These are phyloP conservation scores for Aplosporella prunicola DNA, from an alignment of 2,329 filamentous ascomycete genomes.

Conservation along the genomic window DNA sequence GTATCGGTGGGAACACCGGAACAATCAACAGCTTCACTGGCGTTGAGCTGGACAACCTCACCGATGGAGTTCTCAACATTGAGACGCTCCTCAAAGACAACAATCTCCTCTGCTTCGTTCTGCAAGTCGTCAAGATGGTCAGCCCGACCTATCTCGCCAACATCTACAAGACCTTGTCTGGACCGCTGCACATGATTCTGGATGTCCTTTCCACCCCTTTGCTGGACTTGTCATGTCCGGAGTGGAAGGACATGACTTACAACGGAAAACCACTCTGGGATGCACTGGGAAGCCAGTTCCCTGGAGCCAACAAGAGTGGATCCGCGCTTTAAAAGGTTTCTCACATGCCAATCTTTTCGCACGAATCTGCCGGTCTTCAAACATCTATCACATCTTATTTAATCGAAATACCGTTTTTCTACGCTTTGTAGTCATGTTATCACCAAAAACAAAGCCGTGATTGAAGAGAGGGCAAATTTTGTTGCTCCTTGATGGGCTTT, in stretches of 20 bases:
- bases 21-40: constrained; percentile 42
- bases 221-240: constrained; percentile 19
- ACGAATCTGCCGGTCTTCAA: no score
- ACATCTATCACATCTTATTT: no score
- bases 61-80: constrained; percentile 31
- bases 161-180: constrained; percentile 15
- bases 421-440: no score
- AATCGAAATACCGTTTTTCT: no score
- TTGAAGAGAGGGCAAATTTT: no score
- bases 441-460: no score
- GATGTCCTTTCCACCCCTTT: constrained; percentile 16
- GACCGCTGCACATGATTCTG: constrained; percentile 16
- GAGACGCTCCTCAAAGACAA: constrained; percentile 29
- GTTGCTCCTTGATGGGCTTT: no score
- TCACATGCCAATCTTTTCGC: no score
- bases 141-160: constrained; percentile 20
- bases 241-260: constrained; percentile 16
- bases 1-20: constrained; percentile 45
- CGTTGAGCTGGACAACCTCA: constrained; percentile 34
- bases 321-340: background rate
- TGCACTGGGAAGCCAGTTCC: background rate
- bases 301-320: background rate
- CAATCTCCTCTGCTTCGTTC: constrained; percentile 28
- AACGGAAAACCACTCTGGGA: constrained; percentile 1
- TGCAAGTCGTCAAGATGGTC: constrained; percentile 24